Percentiles rank a stretch among this genome's conserved stretches.
These are phyloP conservation scores for Pleurotus pulmonarius DNA, from an alignment of 768 basidiomycete genomes.

Conservation along the genomic window DNA sequence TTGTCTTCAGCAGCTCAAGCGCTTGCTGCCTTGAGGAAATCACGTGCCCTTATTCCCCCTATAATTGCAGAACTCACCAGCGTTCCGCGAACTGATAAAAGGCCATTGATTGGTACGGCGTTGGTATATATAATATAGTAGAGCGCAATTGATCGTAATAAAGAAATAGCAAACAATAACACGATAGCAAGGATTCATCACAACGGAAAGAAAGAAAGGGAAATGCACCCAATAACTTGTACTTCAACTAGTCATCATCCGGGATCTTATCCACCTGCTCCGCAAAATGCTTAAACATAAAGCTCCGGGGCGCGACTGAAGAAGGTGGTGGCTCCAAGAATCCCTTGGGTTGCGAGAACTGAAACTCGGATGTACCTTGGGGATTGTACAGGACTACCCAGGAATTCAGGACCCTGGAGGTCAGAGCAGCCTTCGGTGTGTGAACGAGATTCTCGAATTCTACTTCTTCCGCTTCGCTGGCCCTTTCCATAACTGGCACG, in stretches of 20 bases:
- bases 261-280: neutral
- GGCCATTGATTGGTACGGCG: too few species aligned
- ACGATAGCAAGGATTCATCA: neutral
- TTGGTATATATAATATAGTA: too few species aligned
- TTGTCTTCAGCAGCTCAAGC: neutral
- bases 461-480: neutral
- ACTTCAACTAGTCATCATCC: neutral
- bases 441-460: neutral
- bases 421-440: neutral
- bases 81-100: too few species aligned
- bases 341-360: neutral
- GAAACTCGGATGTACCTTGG: neutral
- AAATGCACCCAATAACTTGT: too few species aligned
- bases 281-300: neutral
- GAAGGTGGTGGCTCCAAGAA: neutral
- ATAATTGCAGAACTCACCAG: too few species aligned
- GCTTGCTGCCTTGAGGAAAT: too few species aligned
- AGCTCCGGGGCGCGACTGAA: neutral
- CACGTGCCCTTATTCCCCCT: too few species aligned
- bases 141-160: too few species aligned
- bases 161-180: neutral
- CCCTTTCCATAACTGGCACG: neutral
- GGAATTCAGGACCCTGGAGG: neutral
- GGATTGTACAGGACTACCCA: neutral
- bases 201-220: neutral